A percentile compares a stretch with the other conserved stretches of the same genome.
These are phyloP conservation scores for Wallacemonas collosoma DNA, from an alignment of 208 protist species.

Conservation along the genomic window DNA sequence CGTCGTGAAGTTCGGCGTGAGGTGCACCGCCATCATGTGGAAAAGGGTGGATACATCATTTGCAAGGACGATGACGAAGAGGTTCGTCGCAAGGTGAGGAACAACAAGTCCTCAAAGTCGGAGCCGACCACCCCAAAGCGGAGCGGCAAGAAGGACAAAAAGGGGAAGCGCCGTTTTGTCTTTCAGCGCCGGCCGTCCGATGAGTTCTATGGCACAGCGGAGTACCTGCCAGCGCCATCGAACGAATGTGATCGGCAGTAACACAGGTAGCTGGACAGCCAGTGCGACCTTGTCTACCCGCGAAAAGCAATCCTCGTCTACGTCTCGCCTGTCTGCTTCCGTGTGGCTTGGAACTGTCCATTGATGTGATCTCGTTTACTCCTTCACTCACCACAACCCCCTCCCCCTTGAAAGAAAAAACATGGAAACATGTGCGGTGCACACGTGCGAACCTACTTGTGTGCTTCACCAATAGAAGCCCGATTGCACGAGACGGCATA, in stretches of 20 bases:
- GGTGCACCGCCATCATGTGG: neutral
- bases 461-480: too few species aligned
- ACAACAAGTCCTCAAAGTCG: neutral
- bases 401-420: too few species aligned
- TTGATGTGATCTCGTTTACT: too few species aligned
- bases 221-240: neutral
- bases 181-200: neutral
- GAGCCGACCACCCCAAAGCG: neutral
- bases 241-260: neutral
- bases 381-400: too few species aligned
- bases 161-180: neutral
- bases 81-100: neutral
- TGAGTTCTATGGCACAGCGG: neutral
- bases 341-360: too few species aligned
- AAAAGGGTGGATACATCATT: neutral
- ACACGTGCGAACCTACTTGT: too few species aligned
- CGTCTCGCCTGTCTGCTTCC: neutral
- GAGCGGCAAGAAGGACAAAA: neutral
- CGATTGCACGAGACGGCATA: too few species aligned
- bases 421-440: too few species aligned
- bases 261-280: neutral
- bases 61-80: neutral
- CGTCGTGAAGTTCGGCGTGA: neutral
- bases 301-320: constrained; percentile 3
- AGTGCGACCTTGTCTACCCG: too few species aligned